Base-by-base conservation (phyloP, 345 rosid genomes). In the Populus tremula region DNA sequence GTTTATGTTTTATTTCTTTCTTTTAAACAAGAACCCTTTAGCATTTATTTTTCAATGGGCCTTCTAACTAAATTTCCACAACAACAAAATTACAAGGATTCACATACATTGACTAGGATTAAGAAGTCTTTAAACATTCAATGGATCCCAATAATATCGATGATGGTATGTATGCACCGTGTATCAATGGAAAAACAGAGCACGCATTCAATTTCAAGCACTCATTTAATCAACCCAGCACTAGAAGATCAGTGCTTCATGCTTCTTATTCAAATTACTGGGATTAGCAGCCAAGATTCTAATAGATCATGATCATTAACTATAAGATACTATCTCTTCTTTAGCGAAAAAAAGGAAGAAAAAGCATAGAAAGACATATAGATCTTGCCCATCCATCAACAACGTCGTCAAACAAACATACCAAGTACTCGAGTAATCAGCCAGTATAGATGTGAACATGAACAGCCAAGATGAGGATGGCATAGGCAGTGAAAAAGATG, bases 391-490 rank as follows among this genome's bases (percentile, higher is more conserved):
- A 53, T 53, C 59, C 59, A 53, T 20, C 59, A 18, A 53, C 59
- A 47, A 47, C 50, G 6, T 53, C 18, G 17, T 14, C 35, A 41
- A 54, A 16, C 21, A 25, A 20, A 61, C 73, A 59, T 38, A 64
- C 78, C 54, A 27, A 0, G 16, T 33, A 23, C 0, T 7, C 10
- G 63, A 56, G 7, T 23, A 43, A 27, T 88, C 82, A 93, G 4
- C 95, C 97, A n/a, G 93, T 86, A 76, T 93, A 90, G 94, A 96
- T 91, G 82, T 94, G 99, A 76, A 94, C 83, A 77, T 88, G 90
- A 68, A 91, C 85, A 8, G 91, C 99, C 77, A 96, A 45, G 87
- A 92, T 81, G 78, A 96, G 83, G 79, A 96, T 79, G n/a, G 98
- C 84, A 75, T 93, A 92, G 67, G 89, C 78, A 61, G 90, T 78